phyloP scores from a whole-genome alignment of 2,329 filamentous ascomycete genomes.

The Leptodontidium sp. region DNA sequence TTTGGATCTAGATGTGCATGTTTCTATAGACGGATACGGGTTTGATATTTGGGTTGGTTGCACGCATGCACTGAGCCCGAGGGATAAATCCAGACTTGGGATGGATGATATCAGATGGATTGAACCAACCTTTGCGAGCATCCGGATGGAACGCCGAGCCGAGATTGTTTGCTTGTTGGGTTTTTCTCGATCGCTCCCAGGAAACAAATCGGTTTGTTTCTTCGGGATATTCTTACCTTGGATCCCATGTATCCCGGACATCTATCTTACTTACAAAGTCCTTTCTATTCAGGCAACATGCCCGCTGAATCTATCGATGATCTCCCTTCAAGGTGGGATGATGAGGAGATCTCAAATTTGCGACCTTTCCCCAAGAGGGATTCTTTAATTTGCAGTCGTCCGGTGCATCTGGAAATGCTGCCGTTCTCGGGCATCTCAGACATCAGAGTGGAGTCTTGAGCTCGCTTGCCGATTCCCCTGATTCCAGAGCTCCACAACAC shows the following conservation, averaged over 20 bases:
- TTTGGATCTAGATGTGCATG: neutral
- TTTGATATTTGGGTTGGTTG: neutral
- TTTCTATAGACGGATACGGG: constrained; percentile 16
- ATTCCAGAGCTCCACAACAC: neutral
- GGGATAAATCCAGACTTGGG: neutral
- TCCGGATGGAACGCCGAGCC: neutral
- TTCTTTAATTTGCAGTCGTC: constrained; percentile 10
- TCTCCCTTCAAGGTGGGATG: constrained; percentile 13
- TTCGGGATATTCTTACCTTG: constrained; percentile 3
- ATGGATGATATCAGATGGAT: neutral
- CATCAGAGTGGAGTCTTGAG: constrained; percentile 9
- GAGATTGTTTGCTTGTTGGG: neutral
- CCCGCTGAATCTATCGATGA: constrained; percentile 13
- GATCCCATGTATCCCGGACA: neutral
- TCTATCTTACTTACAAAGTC: neutral
- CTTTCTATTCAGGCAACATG: constrained; percentile 13
- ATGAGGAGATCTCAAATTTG: constrained; percentile 14
- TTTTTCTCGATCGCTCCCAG: neutral
- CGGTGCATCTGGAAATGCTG: constrained; percentile 12
- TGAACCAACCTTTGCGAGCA: neutral
- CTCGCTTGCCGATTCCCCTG: constrained; percentile 8
- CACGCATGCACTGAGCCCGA: neutral
- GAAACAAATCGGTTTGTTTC: constrained; percentile 9
- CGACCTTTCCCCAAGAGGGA: neutral
- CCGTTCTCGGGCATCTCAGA: constrained; percentile 11